Percentiles rank a stretch among this genome's conserved stretches.
Evolutionary conservation across 805 yeast species (phyloP).

Genomic region (Ogataea nonfermentans): DNA sequence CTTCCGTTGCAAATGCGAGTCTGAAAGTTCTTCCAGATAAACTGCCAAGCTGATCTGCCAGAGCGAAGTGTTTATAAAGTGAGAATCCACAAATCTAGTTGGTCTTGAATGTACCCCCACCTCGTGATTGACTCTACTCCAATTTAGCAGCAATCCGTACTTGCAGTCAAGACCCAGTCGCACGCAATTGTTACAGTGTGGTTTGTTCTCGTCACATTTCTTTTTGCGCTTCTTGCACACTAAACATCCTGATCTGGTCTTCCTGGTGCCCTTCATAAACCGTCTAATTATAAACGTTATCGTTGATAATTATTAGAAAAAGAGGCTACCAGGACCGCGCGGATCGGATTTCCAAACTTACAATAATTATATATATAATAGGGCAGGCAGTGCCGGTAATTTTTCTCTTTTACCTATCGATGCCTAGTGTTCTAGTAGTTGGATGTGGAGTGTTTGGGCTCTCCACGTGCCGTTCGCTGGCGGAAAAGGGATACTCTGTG

Average conservation of each 20-base stretch:
- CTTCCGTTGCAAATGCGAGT: neutral
- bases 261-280: constrained; percentile 9
- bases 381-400: neutral
- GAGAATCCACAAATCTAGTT: neutral
- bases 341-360: constrained; percentile 4
- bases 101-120: neutral
- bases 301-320: neutral
- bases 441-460: constrained; percentile 66
- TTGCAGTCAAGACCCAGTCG: constrained; percentile 21
- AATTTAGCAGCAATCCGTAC: constrained; percentile 3
- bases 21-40: constrained; percentile 5
- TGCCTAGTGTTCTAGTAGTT: constrained; percentile 40
- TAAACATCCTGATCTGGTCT: constrained; percentile 38
- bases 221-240: constrained; percentile 44
- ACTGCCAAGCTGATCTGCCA: constrained; percentile 5
- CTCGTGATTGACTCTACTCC: constrained; percentile 1
- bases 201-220: constrained; percentile 35
- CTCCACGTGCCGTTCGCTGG: constrained; percentile 45
- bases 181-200: constrained; percentile 24
- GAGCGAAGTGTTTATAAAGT: neutral
- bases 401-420: neutral
- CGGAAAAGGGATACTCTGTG: constrained; percentile 33
- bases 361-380: neutral
- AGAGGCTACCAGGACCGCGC: constrained; percentile 4
- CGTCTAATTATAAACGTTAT: neutral